Conservation (phyloP, 192 early-diverging fungal species). For the Ambispora gerdemannii region DNA sequence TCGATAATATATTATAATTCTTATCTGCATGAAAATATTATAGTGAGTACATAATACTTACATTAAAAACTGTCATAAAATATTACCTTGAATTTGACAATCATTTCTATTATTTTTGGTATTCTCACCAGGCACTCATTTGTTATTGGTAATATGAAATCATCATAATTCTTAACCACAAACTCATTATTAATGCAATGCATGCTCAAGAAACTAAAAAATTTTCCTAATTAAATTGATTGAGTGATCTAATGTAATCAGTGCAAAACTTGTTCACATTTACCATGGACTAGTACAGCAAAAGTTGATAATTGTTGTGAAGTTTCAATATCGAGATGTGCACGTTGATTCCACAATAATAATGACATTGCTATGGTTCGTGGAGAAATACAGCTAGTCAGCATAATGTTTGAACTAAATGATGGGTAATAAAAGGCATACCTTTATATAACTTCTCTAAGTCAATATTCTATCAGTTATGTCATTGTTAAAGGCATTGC, state of each 20-base stretch:
- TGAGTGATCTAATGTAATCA: conserved; percentile 20
- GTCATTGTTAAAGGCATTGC: conserved; percentile 16
- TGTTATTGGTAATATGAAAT: conserved; percentile 21
- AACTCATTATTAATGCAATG: conserved; percentile 20
- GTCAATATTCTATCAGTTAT: conserved; percentile 21
- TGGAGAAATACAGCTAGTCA: conserved; percentile 20
- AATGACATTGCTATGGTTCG: conserved; percentile 17
- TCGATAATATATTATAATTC: background rate
- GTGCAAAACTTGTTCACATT: conserved; percentile 19
- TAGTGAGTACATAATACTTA: too few species aligned
- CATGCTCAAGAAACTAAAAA: conserved; percentile 5
- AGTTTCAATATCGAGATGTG: conserved; percentile 20
- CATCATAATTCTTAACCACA: conserved; percentile 19
- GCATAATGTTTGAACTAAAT: conserved; percentile 6
- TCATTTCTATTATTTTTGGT: conserved; percentile 15
- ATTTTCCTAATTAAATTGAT: too few species aligned
- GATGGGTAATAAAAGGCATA: conserved; percentile 12
- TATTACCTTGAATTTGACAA: conserved; percentile 16
- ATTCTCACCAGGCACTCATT: conserved; percentile 18
- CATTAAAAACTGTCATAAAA: too few species aligned
- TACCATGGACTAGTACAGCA: conserved; percentile 15
- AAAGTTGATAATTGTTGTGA: conserved; percentile 20
- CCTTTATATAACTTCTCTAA: conserved; percentile 23
- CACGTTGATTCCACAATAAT: conserved; percentile 8
- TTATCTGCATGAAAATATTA: too few species aligned